Evolutionary conservation across 495 filamentous ascomycete species (phyloP).

Genomic region (Aspergillus taichungensis): DNA sequence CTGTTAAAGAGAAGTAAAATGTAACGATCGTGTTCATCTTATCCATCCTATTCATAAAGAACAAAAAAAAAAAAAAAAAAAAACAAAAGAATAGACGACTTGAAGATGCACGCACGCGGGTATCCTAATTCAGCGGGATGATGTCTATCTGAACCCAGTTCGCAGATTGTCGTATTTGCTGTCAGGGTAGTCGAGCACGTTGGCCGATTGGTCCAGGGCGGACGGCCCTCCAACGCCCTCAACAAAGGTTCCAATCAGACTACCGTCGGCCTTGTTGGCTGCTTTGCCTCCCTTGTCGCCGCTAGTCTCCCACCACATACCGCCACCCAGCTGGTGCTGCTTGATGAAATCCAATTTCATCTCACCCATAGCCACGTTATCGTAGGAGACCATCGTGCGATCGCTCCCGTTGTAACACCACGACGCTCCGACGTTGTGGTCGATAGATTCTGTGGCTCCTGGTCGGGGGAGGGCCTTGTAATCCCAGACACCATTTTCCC

Average conservation of each 20-base stretch:
- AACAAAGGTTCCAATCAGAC: slow-evolving; percentile 54
- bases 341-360: slow-evolving; percentile 61
- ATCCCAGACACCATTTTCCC: slow-evolving; percentile 78
- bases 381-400: slow-evolving; percentile 68
- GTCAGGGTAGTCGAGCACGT: slow-evolving; percentile 62
- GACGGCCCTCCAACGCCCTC: slow-evolving; percentile 38
- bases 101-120: neutral
- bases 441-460: slow-evolving; percentile 31
- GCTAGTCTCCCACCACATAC: slow-evolving; percentile 92
- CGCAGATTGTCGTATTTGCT: slow-evolving; percentile 76
- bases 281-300: slow-evolving; percentile 53
- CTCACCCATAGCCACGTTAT: slow-evolving; percentile 51
- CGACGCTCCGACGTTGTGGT: slow-evolving; percentile 43
- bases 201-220: slow-evolving; percentile 50
- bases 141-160: slow-evolving; percentile 28
- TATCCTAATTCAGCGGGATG: neutral
- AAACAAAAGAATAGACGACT: neutral
- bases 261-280: slow-evolving; percentile 39
- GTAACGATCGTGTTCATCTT: too few relatives aligned
- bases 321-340: slow-evolving; percentile 60
- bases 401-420: slow-evolving; percentile 59
- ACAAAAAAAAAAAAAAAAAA: neutral
- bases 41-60: too few relatives aligned
- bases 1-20: too few relatives aligned
- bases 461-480: slow-evolving; percentile 55